Base-by-base conservation (phyloP, 2,329 filamentous ascomycete genomes). In the Myriosclerotinia scirpicola region DNA sequence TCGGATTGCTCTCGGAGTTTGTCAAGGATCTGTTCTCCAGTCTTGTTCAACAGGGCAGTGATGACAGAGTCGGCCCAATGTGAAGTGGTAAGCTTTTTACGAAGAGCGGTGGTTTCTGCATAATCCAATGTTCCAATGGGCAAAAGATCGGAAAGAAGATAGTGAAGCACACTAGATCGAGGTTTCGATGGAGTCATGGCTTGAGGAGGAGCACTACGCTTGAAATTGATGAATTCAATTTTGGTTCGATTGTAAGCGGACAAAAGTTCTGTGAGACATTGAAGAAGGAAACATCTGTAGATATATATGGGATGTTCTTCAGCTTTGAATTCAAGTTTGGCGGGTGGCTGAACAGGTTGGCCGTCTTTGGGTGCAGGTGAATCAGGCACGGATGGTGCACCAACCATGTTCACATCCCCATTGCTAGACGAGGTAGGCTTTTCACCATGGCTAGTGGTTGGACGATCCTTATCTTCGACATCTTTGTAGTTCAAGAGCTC, bases 151-250 rank as follows among this genome's bases (percentile, higher is more conserved):
- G 91, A 93, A 59, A 99, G 86, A 46, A 99, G 83, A 75, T 99
- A 99, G 77, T 98, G 97, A 69, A 99, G 82, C 54, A 98, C 90
- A 69, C 91, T 93, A 14, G 94, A 93, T 52, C 95, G 88, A 66
- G 95, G 95, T 78, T 98, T 98, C 20, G 96, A 93, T 6, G 95
- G 95, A 1, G 95, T 98, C 69, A 78, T 76, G 14, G 89, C 89
- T 72, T 92, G 89, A 54, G 92, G 85, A 56, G 94, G 92, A 8
- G 92, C 90, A 75, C 93, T 97, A 68, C 94, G 89, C 71, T 96
- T 98, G 80, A 97, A 99, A 78, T 97, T 98, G 81, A 99, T 97
- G 76, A 99, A 98, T 76, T 99, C 96, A 54, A 99, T 87, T 82
- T 99, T 99, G 11, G 93, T 92, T 64, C 93, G 88, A 72, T 93